Conservation (phyloP, 495 filamentous ascomycete genomes). For the Copromyces sp. region DNA sequence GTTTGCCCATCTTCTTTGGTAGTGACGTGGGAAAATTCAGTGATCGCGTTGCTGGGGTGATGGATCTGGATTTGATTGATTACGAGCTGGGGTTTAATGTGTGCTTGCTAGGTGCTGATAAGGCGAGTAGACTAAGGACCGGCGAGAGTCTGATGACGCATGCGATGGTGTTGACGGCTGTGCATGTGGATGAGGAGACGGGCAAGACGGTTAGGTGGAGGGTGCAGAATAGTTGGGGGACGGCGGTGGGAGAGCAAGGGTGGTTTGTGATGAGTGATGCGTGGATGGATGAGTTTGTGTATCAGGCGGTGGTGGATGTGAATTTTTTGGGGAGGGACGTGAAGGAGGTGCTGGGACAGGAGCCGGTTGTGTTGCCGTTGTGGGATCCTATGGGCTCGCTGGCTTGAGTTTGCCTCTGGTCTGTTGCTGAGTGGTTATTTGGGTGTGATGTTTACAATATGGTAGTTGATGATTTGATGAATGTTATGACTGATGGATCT, state of each 20-base stretch:
- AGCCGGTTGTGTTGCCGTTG: constrained; percentile 59
- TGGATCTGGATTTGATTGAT: constrained; percentile 64
- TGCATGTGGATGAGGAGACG: constrained; percentile 55
- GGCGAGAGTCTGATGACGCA: constrained; percentile 78
- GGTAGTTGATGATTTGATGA: background rate
- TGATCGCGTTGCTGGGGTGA: constrained; percentile 53
- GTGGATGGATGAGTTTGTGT: constrained; percentile 82
- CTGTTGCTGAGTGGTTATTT: background rate
- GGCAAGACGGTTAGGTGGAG: constrained; percentile 62
- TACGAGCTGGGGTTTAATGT: constrained; percentile 73
- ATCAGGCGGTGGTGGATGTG: constrained; percentile 74
- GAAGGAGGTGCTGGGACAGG: constrained; percentile 54
- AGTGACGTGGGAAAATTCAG: constrained; percentile 77
- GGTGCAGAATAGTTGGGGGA: constrained; percentile 80
- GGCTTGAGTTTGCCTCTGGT: constrained; percentile 37
- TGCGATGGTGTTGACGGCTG: constrained; percentile 81
- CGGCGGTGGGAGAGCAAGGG: constrained; percentile 53
- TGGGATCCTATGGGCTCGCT: constrained; percentile 88
- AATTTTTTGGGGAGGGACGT: constrained; percentile 54
- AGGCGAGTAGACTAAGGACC: constrained; percentile 57
- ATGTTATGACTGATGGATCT: background rate
- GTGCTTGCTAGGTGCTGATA: constrained; percentile 52
- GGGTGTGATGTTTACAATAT: background rate
- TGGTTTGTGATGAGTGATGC: constrained; percentile 81
- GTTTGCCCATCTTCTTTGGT: constrained; percentile 79